Percentiles rank a stretch among this genome's conserved stretches.
Evolutionary conservation across 2,329 filamentous ascomycete species (phyloP).

Genomic region (Ophiocordyceps camponoti-floridani): DNA sequence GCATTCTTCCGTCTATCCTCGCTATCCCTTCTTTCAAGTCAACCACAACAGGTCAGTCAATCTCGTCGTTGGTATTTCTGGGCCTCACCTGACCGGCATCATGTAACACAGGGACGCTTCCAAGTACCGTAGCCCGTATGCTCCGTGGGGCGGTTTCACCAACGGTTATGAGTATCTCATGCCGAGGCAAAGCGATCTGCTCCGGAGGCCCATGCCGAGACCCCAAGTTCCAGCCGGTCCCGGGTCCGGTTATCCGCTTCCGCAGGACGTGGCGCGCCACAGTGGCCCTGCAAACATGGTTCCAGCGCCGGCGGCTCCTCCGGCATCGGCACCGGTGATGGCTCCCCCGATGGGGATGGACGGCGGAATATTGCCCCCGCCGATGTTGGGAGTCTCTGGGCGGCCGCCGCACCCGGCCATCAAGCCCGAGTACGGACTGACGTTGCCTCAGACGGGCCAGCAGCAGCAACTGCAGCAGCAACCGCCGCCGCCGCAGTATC

Average conservation of each 20-base stretch:
- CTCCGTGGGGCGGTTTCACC: conserved; percentile 36
- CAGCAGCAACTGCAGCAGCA: too few relatives aligned
- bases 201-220: conserved; percentile 9
- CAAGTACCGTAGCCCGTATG: conserved; percentile 42
- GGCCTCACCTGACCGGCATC: conserved; percentile 4
- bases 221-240: not conserved
- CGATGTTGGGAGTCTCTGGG: not conserved
- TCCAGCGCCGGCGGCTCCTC: not conserved
- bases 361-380: conserved; percentile 2
- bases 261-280: not conserved
- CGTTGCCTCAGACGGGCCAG: too few relatives aligned
- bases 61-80: not conserved
- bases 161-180: conserved; percentile 38
- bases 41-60: conserved; percentile 35
- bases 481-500: conserved; percentile 2
- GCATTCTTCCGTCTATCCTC: conserved; percentile 26
- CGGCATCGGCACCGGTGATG: not conserved
- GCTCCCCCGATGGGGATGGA: conserved; percentile 4
- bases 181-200: conserved; percentile 11
- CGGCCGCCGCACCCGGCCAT: not conserved
- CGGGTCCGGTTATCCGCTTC: not conserved
- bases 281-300: not conserved
- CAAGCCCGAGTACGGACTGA: not conserved
- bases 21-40: conserved; percentile 40
- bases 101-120: conserved; percentile 24